These are phyloP conservation scores for Neolecta irregularis DNA, from an alignment of 1,139 yeast genomes.

Conservation along the genomic window DNA sequence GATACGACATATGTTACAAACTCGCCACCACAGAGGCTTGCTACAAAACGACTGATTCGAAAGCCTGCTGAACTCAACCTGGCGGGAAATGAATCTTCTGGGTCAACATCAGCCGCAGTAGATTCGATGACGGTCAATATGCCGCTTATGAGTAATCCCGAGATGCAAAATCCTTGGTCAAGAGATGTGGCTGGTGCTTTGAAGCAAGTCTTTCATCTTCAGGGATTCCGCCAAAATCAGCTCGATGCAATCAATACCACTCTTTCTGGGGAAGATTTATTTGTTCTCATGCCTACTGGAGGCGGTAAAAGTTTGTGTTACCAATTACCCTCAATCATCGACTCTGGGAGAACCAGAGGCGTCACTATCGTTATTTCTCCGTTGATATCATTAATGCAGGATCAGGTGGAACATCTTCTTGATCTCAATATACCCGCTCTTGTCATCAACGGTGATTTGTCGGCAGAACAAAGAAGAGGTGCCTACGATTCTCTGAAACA, in stretches of 20 bases:
- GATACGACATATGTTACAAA: no score
- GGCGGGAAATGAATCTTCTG: no score
- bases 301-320: constrained; percentile 96
- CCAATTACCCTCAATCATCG: constrained; percentile 80
- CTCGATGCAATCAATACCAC: constrained; percentile 75
- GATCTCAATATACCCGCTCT: constrained; percentile 61
- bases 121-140: not conserved
- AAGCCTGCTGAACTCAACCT: no score
- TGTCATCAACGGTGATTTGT: constrained; percentile 69
- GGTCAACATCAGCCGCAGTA: no score
- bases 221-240: constrained; percentile 67
- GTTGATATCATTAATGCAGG: constrained; percentile 90
- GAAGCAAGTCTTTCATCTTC: constrained; percentile 43
- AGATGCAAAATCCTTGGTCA: constrained; percentile 37
- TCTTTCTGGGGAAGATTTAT: constrained; percentile 66
- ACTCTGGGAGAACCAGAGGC: constrained; percentile 59
- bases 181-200: constrained; percentile 48
- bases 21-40: no score
- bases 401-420: constrained; percentile 74
- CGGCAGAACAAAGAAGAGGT: constrained; percentile 45
- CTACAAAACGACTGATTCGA: no score
- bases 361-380: constrained; percentile 91
- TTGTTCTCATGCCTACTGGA: constrained; percentile 97
- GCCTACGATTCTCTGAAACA: constrained; percentile 47
- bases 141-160: constrained; percentile 4